These are phyloP conservation scores for Angophora floribunda DNA, from an alignment of 345 rosid genomes.

Conservation along the genomic window DNA sequence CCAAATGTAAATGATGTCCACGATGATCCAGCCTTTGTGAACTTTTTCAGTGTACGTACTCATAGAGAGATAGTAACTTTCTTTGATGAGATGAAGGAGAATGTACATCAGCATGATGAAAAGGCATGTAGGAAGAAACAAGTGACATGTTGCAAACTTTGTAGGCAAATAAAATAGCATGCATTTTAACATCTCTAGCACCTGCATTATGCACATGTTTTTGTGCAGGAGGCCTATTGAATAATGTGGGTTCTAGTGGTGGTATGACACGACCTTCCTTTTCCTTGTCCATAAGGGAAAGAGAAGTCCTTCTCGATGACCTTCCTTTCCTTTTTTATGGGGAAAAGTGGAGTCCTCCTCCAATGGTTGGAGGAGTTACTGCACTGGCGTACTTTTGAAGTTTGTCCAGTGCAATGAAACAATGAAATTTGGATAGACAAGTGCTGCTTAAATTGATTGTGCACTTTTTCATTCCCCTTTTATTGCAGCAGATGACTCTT, in stretches of 20 bases:
- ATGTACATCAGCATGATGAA: not conserved
- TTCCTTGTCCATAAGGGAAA: not conserved
- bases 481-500: not conserved
- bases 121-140: not conserved
- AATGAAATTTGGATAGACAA: not conserved
- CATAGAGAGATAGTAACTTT: not conserved
- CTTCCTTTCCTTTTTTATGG: not conserved
- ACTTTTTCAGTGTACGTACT: conserved; percentile 77
- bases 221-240: not conserved
- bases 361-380: not conserved
- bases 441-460: not conserved
- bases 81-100: not conserved
- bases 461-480: not conserved
- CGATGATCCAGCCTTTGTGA: conserved; percentile 75
- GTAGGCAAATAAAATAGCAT: not conserved
- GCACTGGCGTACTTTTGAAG: not conserved
- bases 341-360: not conserved
- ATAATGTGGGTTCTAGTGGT: not conserved
- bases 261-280: not conserved
- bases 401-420: not conserved
- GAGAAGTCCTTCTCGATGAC: not conserved
- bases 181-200: not conserved
- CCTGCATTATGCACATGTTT: not conserved
- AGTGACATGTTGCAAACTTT: not conserved
- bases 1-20: conserved; percentile 36